phyloP scores from a whole-genome alignment of 225 moss, liverwort and hornwort genomes.

The Takakia lepidozioides region DNA sequence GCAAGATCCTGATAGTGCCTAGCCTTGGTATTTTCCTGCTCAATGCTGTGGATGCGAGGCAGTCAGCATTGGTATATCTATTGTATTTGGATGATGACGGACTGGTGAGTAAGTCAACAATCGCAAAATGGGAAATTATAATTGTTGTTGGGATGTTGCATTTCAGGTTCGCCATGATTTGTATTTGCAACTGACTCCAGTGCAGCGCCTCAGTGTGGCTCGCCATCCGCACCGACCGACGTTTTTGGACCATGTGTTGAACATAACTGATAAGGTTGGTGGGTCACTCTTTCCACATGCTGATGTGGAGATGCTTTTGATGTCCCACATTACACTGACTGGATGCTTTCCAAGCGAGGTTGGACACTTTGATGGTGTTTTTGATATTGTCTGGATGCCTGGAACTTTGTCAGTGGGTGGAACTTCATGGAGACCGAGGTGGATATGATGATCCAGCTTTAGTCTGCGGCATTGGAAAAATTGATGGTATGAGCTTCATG shows the following conservation, averaged over 20 bases:
- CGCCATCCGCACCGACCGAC: constrained; percentile 96
- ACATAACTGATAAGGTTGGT: constrained; percentile 99
- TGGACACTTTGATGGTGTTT: no score
- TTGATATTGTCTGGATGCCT: no score
- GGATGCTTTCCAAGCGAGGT: no score
- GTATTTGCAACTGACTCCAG: constrained; percentile 83
- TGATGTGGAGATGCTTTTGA: constrained; percentile 94
- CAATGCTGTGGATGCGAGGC: no score
- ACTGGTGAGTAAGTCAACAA: neutral
- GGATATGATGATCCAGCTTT: constrained; percentile 98
- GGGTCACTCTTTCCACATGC: constrained; percentile 95
- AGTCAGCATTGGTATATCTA: no score
- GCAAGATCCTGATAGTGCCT: no score
- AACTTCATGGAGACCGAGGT: constrained; percentile 96
- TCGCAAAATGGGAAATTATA: neutral
- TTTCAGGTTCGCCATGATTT: constrained; percentile 80
- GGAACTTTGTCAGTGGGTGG: constrained; percentile 84
- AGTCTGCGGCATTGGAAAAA: constrained; percentile 85
- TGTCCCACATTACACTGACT: no score
- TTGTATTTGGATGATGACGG: neutral
- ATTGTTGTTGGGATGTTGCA: constrained; percentile 4
- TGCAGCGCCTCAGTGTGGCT: constrained; percentile 93
- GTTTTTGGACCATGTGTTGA: constrained; percentile 92
- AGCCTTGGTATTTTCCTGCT: no score
- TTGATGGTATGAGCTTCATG: constrained; percentile 98